These are phyloP conservation scores for Haplosporangium sp. DNA, from an alignment of 371 early-diverging fungal genomes.

Conservation along the genomic window DNA sequence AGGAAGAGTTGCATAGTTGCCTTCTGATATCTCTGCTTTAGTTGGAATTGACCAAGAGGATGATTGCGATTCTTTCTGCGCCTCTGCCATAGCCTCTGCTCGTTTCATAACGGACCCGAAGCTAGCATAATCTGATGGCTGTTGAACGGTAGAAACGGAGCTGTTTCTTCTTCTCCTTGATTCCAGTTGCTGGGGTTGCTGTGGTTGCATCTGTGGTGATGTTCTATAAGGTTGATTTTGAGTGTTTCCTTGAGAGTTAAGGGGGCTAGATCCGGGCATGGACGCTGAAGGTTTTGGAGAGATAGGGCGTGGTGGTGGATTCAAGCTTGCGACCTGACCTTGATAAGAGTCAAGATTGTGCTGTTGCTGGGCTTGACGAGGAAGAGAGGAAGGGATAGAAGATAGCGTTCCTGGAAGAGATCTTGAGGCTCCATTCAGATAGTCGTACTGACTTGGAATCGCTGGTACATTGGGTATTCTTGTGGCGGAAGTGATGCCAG, in stretches of 20 bases:
- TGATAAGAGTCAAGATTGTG: constrained; percentile 18
- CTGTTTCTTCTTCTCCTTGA: constrained; percentile 31
- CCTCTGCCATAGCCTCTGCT: constrained; percentile 37
- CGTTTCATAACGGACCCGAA: constrained; percentile 45
- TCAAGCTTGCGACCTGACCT: constrained; percentile 28
- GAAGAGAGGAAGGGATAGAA: neutral
- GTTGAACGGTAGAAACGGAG: constrained; percentile 27
- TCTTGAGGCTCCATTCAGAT: constrained; percentile 4
- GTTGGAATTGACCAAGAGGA: constrained; percentile 43
- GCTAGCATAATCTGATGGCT: constrained; percentile 32
- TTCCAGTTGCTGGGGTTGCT: constrained; percentile 22
- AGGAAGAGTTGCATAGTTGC: constrained; percentile 31
- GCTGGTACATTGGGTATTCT: constrained; percentile 11
- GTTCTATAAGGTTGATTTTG: constrained; percentile 1
- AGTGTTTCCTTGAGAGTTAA: neutral
- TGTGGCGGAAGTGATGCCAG: constrained; percentile 5
- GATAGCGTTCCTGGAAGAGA: constrained; percentile 13
- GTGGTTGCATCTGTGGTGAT: neutral
- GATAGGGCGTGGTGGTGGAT: constrained; percentile 43
- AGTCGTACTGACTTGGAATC: constrained; percentile 29
- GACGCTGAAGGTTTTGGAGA: constrained; percentile 39
- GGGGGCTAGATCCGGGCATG: constrained; percentile 14
- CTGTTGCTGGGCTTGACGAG: constrained; percentile 11
- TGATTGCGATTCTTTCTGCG: constrained; percentile 14
- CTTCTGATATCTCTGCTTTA: constrained; percentile 10